Conservation (phyloP, 768 basidiomycete species). For the Mycena latifolia region DNA sequence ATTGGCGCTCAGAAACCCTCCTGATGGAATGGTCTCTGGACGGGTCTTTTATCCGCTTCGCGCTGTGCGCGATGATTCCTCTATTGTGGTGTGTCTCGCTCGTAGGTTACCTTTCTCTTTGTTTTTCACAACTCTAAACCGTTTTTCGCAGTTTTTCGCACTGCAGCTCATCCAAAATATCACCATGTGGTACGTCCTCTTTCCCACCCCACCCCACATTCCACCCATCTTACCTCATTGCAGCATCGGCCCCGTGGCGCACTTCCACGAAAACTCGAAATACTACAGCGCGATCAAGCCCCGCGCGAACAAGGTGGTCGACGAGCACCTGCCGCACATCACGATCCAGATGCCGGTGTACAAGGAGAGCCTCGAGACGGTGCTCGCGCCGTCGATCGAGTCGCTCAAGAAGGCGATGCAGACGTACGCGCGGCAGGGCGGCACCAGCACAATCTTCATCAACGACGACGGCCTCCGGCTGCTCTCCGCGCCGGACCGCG, state of each 20-base stretch:
- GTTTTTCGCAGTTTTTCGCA: constrained; percentile 73
- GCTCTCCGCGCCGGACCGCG: constrained; percentile 67
- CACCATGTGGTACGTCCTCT: constrained; percentile 66
- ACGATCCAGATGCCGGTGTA: constrained; percentile 91
- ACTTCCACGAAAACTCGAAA: constrained; percentile 82
- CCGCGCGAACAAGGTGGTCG: constrained; percentile 56
- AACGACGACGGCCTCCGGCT: constrained; percentile 84
- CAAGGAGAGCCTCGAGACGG: constrained; percentile 79
- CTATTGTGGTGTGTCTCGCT: constrained; percentile 83
- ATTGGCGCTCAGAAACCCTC: constrained; percentile 51
- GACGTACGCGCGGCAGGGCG: constrained; percentile 89
- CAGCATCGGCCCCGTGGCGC: constrained; percentile 81
- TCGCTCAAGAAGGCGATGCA: constrained; percentile 87
- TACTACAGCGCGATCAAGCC: constrained; percentile 83
- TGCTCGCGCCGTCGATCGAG: constrained; percentile 80
- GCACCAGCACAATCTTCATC: constrained; percentile 80
- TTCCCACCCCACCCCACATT: constrained; percentile 50
- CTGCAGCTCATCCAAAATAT: constrained; percentile 80
- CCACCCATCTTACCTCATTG: constrained; percentile 51
- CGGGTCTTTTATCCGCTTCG: constrained; percentile 68
- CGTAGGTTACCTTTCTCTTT: constrained; percentile 44
- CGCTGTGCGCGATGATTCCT: constrained; percentile 69
- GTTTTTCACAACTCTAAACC: constrained; percentile 32
- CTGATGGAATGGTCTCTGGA: constrained; percentile 80
- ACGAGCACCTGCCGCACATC: constrained; percentile 76